Evolutionary conservation across 108 stramenopile genomes (phyloP), one percentile per base, ranked within the genome.

Genomic region (Nitzschia inconspicua): DNA sequence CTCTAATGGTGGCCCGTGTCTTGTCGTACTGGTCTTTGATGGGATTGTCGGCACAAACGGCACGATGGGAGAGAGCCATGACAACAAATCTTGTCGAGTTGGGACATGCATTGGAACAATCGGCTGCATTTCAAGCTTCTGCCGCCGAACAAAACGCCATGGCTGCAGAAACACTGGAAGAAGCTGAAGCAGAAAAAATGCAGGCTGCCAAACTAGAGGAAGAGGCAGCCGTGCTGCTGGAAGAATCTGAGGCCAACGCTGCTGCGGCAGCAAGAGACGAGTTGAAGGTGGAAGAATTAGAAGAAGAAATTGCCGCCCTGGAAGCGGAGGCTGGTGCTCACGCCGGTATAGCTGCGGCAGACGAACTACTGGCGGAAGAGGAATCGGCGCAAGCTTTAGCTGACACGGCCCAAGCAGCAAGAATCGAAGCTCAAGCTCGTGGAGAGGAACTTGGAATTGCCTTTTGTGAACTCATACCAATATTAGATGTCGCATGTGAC

Each of bases 401-500:
- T 18, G 48, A 50, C 30, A 28, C 48, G 11, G n/a, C 25, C 4
- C 23, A 50, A 26, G 48, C 48, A 7, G 48, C 23, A 13, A 25
- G 48, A 28, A 22, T 9, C 4, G 48, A 50, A 26, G 48, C 48
- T 14, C 48, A 50, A 50, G 48, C 48, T 20, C 48, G 48, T 9
- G 48, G 48, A n/a, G 48, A 50, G 30, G 48, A 50, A n/a, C 27
- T 50, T 5, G 48, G 48, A n/a, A 50, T 50, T 50, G 48, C 11
- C 4, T 11, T 50, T 50, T 50, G 48, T 26, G 48, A 50, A 50
- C 30, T 50, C 19, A 18, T 50, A 14, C 48, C 48, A 3, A 29
- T 50, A 9, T 26, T 50, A 4, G 48, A 50, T 50, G 13, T 50
- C 10, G 48, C 48, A 6, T 50, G 48, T 50, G 48, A 50, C n/a